A percentile compares a stretch with the other conserved stretches of the same genome.
Conservation (phyloP, 805 yeast genomes). For the Isabelozyma pseudorhagii region DNA sequence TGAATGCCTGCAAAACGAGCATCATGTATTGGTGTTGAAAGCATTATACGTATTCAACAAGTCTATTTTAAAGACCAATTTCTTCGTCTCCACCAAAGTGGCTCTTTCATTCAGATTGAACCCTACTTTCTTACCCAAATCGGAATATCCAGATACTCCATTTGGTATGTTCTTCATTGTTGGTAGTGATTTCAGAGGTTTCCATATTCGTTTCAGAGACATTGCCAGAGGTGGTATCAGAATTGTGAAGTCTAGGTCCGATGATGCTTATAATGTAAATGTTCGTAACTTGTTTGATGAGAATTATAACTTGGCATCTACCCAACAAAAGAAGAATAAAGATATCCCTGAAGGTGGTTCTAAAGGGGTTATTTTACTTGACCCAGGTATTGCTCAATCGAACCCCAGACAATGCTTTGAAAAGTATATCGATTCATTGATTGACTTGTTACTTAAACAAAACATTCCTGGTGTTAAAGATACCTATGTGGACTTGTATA, state of each 20-base stretch:
- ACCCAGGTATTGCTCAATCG: slow-evolving; percentile 72
- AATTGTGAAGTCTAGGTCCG: slow-evolving; percentile 82
- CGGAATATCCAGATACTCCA: slow-evolving; percentile 90
- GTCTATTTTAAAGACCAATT: slow-evolving; percentile 87
- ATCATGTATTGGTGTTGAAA: slow-evolving; percentile 71
- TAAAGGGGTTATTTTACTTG: slow-evolving; percentile 90
- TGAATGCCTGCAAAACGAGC: slow-evolving; percentile 77
- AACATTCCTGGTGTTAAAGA: slow-evolving; percentile 75
- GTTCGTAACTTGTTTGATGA: slow-evolving; percentile 91
- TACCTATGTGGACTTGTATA: slow-evolving; percentile 77
- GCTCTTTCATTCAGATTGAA: slow-evolving; percentile 91
- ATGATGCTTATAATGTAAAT: slow-evolving; percentile 81
- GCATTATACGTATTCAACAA: slow-evolving; percentile 84
- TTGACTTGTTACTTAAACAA: slow-evolving; percentile 77
- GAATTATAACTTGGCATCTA: slow-evolving; percentile 90
- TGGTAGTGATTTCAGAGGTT: slow-evolving; percentile 95
- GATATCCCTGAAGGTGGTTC: slow-evolving; percentile 99
- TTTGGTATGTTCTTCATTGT: slow-evolving; percentile 94
- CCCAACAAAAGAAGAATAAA: slow-evolving; percentile 95
- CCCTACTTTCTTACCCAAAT: slow-evolving; percentile 77
- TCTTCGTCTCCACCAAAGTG: slow-evolving; percentile 89
- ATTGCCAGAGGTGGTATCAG: slow-evolving; percentile 98
- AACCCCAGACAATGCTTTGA: slow-evolving; percentile 82
- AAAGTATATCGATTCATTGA: slow-evolving; percentile 87
- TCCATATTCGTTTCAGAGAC: slow-evolving; percentile 95